phyloP scores from a whole-genome alignment of 345 rosid species.

The Sonneratia caseolaris region DNA sequence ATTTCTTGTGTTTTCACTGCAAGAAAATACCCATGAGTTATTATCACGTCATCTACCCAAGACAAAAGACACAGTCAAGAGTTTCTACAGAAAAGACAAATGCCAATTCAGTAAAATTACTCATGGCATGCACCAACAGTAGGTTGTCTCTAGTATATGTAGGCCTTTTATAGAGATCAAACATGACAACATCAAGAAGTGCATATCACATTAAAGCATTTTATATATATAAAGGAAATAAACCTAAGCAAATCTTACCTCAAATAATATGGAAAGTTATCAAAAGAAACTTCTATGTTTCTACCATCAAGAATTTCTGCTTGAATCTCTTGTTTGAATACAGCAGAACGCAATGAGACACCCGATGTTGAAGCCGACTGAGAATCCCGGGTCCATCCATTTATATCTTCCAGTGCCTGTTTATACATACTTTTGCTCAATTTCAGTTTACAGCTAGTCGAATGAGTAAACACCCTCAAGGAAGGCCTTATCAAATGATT shows the following conservation, averaged over 20 bases:
- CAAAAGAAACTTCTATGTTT: constrained; percentile 60
- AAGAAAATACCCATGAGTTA: constrained; percentile 7
- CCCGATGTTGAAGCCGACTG: constrained; percentile 55
- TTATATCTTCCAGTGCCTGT: constrained; percentile 73
- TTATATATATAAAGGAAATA: not conserved
- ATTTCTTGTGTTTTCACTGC: constrained; percentile 74
- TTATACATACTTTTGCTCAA: constrained; percentile 58
- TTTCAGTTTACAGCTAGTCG: constrained; percentile 48
- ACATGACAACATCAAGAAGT: not conserved
- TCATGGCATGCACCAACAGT: not conserved
- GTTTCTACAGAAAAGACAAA: not conserved
- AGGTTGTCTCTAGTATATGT: too few relatives aligned
- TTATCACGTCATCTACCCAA: not conserved
- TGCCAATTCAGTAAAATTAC: not conserved
- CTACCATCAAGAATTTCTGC: constrained; percentile 77
- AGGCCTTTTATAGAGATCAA: not conserved
- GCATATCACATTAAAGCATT: not conserved
- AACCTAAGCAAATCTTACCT: constrained; percentile 35
- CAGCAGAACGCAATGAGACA: constrained; percentile 40
- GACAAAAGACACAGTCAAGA: not conserved
- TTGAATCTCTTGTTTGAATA: constrained; percentile 49
- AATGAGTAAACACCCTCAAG: constrained; percentile 47
- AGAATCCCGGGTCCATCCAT: constrained; percentile 52
- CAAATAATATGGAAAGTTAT: constrained; percentile 74
- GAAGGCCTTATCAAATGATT: constrained; percentile 59